Conservation (phyloP, 225 moss, liverwort and hornwort genomes). For the Sphagnum tenellum region DNA sequence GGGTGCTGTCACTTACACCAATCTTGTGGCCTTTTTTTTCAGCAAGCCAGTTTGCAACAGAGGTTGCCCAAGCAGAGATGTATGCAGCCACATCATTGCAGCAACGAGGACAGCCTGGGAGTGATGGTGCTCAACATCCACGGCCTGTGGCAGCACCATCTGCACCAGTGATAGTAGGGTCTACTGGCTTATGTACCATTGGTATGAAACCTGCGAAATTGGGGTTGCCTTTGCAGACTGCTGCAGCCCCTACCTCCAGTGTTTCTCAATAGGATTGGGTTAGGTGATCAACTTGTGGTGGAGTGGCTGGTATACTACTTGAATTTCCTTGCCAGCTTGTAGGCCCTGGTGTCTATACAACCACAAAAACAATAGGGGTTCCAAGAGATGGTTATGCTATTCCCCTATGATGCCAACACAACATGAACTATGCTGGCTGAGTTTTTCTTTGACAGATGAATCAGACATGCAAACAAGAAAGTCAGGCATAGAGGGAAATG, state of each 20-base stretch:
- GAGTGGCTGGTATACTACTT: too few relatives aligned
- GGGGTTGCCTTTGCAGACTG: neutral
- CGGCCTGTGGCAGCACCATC: slow-evolving; percentile 2
- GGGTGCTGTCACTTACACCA: too few relatives aligned
- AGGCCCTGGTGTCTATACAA: too few relatives aligned
- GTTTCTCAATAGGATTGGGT: neutral
- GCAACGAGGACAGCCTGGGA: slow-evolving; percentile 19
- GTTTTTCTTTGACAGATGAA: too few relatives aligned
- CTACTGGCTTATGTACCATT: neutral
- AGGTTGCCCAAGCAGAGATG: slow-evolving; percentile 22
- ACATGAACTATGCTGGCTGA: too few relatives aligned
- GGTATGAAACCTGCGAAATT: neutral
- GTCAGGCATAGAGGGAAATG: too few relatives aligned
- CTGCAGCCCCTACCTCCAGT: neutral
- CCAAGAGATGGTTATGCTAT: too few relatives aligned
- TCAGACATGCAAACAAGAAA: too few relatives aligned
- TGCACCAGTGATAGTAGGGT: neutral
- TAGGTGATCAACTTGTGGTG: too few relatives aligned
- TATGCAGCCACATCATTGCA: slow-evolving; percentile 16
- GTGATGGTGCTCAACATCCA: slow-evolving; percentile 9
- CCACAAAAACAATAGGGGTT: too few relatives aligned
- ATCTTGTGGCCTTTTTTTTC: slow-evolving; percentile 5
- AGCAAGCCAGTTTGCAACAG: slow-evolving; percentile 30
- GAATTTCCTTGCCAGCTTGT: too few relatives aligned
- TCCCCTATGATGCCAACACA: too few relatives aligned